phyloP scores from a whole-genome alignment of 129 eudicot genomes.

The Artemisia annua region DNA sequence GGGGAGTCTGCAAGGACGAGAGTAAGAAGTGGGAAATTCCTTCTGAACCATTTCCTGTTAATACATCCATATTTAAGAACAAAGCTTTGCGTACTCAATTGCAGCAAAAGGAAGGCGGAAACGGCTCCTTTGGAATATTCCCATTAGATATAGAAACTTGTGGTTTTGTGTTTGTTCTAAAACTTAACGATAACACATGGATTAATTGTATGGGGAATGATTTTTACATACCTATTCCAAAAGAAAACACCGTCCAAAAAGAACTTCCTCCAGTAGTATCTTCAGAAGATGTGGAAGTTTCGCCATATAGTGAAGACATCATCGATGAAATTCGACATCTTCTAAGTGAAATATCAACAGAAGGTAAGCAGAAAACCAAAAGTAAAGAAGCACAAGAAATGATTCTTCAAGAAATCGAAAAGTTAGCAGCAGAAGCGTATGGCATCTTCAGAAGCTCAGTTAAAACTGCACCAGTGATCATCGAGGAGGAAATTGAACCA shows the following conservation, averaged over 20 bases:
- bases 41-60: conserved; percentile 61
- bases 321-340: conserved; percentile 79
- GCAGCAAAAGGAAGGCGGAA: conserved; percentile 57
- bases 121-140: conserved; percentile 58
- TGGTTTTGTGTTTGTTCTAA: conserved; percentile 83
- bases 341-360: conserved; percentile 77
- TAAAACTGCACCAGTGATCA: conserved; percentile 42
- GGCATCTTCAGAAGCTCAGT: conserved; percentile 74
- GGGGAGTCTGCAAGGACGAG: conserved; percentile 86
- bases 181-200: conserved; percentile 72
- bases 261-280: conserved; percentile 8
- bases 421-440: conserved; percentile 97
- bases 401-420: conserved; percentile 94
- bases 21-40: conserved; percentile 83
- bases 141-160: conserved; percentile 43
- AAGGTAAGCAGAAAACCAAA: conserved; percentile 56
- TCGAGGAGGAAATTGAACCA: conserved; percentile 42
- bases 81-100: conserved; percentile 83
- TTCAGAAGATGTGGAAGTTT: conserved; percentile 11
- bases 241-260: conserved; percentile 23
- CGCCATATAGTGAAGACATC: conserved; percentile 65
- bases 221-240: conserved; percentile 64
- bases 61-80: conserved; percentile 61
- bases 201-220: conserved; percentile 71
- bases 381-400: conserved; percentile 66